Base-by-base conservation (phyloP, 2,329 filamentous ascomycete genomes). In the Erysiphe neolycopersici region DNA sequence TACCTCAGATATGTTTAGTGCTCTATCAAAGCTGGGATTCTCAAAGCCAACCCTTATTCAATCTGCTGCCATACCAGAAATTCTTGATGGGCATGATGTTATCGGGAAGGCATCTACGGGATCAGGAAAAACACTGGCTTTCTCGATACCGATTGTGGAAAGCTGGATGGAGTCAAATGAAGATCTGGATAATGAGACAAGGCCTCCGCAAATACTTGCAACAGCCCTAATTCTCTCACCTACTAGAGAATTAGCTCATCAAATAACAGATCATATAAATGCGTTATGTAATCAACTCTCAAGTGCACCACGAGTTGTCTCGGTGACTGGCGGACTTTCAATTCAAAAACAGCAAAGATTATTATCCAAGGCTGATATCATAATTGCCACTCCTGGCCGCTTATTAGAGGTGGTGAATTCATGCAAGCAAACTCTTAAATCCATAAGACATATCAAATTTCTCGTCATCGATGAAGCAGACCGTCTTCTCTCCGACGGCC, bases 21-120 rank as follows among this genome's bases (percentile, higher is more conserved):
- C 82, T 14, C 63, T 98, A 30, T 76, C 82, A 2, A 79, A 75
- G 51, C 64, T 95, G 47, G 79, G 77, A 46, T 95, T 95, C 56
- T 57, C 68, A 4, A 75, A 72, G 46, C 89, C 89, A 0, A 94
- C 85, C 0, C 61, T 69, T 0, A 93, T 98, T 46, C 89, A 98
- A 58, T 61, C 66, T 17, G 67, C 73, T 31, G 67, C 81, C 1
- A 92, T 98, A 51, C 85, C 89, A 0, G 70, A 80, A 43, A 80
- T 94, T 39, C 58, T 87, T 17, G 71, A 73, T 5, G 87, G 87
- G 0, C 79, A 81, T 56, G 87, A 98, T 59, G 78, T 95, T 14
- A 79, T 98, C 49, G 89, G 89, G 37, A 98, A 98, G 62, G 89
- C 89, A 1, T 79, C 87, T 11, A 98, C 89, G 0, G 89, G 89